phyloP scores from a whole-genome alignment of 148 eudicot species.

The Bassia scoparia region DNA sequence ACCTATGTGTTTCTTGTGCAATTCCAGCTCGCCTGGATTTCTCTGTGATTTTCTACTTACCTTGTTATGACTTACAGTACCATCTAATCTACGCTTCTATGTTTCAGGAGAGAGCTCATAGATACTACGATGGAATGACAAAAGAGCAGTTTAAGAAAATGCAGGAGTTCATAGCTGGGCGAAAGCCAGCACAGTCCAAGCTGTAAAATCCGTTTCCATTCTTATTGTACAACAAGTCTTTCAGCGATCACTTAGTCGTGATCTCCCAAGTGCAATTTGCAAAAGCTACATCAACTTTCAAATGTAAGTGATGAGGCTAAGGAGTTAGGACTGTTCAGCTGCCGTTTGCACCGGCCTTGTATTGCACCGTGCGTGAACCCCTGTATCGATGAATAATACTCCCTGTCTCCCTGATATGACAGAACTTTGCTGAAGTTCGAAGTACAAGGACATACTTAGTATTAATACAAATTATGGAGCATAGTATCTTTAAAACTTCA shows the following conservation, averaged over 20 bases:
- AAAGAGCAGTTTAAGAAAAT: constrained; percentile 89
- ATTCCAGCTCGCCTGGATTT: neutral
- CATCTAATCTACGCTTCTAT: neutral
- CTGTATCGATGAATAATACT: too few relatives aligned
- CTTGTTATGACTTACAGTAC: neutral
- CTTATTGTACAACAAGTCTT: neutral
- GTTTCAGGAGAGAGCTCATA: constrained; percentile 78
- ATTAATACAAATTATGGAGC: too few relatives aligned
- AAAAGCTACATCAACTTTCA: too few relatives aligned
- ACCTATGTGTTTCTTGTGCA: neutral
- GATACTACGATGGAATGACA: constrained; percentile 76
- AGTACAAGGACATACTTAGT: neutral
- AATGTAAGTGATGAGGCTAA: too few relatives aligned
- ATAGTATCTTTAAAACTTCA: too few relatives aligned
- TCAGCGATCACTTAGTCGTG: neutral
- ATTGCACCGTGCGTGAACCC: too few relatives aligned
- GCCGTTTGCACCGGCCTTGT: too few relatives aligned
- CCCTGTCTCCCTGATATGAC: too few relatives aligned
- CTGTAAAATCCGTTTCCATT: constrained; percentile 14
- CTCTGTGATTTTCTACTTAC: neutral
- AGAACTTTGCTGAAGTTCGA: too few relatives aligned
- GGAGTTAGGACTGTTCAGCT: too few relatives aligned
- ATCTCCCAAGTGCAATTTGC: too few relatives aligned
- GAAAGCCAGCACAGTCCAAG: constrained; percentile 48
- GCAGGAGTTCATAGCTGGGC: constrained; percentile 88